Conservation (phyloP, 148 eudicot genomes). For the Selenicereus undatus region DNA sequence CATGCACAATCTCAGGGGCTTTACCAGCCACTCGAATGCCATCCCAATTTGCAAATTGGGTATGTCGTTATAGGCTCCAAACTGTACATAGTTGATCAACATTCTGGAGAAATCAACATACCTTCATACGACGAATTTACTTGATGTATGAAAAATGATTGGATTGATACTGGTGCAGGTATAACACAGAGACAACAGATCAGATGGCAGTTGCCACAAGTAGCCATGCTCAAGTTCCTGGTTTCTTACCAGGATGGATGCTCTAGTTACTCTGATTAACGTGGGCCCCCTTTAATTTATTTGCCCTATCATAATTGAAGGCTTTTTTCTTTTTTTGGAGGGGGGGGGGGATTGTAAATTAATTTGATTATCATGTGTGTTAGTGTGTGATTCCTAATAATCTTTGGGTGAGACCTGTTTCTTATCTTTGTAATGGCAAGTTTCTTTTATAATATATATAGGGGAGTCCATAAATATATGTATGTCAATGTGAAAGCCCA, state of each 20-base stretch:
- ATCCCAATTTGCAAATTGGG: constrained; percentile 76
- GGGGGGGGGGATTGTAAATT: constrained; percentile 18
- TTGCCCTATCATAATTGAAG: background rate
- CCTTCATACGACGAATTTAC: too few species aligned
- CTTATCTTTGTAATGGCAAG: background rate
- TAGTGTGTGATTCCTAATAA: constrained; percentile 22
- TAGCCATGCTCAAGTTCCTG: constrained; percentile 55
- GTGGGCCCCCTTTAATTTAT: background rate
- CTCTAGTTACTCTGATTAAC: constrained; percentile 38
- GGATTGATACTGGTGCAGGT: constrained; percentile 42
- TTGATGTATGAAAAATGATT: background rate
- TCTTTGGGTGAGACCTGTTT: background rate
- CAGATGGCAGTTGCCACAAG: constrained; percentile 45
- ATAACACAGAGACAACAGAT: constrained; percentile 46
- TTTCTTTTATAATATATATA: too few species aligned
- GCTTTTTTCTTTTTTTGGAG: constrained; percentile 4
- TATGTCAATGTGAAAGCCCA: too few species aligned
- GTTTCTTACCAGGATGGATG: constrained; percentile 89
- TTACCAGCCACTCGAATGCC: constrained; percentile 73
- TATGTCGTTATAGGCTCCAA: constrained; percentile 14
- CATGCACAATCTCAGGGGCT: constrained; percentile 71
- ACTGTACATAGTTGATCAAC: background rate
- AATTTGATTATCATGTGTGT: constrained; percentile 19
- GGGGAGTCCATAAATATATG: too few species aligned
- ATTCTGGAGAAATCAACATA: too few species aligned